Evolutionary conservation across 306 rosid genomes (phyloP).

Genomic region (Vigna reflexopilosa): DNA sequence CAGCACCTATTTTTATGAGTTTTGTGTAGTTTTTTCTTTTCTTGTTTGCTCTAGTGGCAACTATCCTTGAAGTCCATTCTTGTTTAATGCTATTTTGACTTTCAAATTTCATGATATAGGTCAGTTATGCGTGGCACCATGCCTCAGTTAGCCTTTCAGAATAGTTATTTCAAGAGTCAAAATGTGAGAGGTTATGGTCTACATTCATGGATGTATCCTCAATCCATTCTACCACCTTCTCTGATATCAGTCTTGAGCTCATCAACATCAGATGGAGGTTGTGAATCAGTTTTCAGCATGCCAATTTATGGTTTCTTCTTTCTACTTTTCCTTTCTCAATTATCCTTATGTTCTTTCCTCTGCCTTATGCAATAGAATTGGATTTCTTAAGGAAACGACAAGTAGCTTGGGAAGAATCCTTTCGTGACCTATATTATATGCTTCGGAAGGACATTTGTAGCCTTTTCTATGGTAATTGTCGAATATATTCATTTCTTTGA

Average conservation of each 20-base stretch:
- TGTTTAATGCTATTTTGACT: conserved; percentile 22
- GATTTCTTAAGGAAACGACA: conserved; percentile 82
- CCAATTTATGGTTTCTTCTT: conserved; percentile 11
- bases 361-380: conserved; percentile 61
- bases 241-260: conserved; percentile 76
- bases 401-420: conserved; percentile 85
- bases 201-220: conserved; percentile 96
- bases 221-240: conserved; percentile 79
- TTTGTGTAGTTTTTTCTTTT: conserved; percentile 17
- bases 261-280: conserved; percentile 70
- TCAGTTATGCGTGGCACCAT: conserved; percentile 49
- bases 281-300: conserved; percentile 35
- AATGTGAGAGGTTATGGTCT: conserved; percentile 54
- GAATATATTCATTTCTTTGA: conserved; percentile 8
- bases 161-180: conserved; percentile 49
- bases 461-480: conserved; percentile 83
- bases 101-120: conserved; percentile 54
- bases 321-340: conserved; percentile 22
- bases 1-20: not conserved
- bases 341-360: conserved; percentile 26
- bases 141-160: conserved; percentile 52
- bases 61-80: conserved; percentile 20
- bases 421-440: conserved; percentile 87
- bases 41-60: conserved; percentile 36
- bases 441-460: conserved; percentile 78